Percentiles rank a stretch among this genome's conserved stretches.
Evolutionary conservation across 495 filamentous ascomycete genomes (phyloP).

Genomic region (Xylaria telfairii): DNA sequence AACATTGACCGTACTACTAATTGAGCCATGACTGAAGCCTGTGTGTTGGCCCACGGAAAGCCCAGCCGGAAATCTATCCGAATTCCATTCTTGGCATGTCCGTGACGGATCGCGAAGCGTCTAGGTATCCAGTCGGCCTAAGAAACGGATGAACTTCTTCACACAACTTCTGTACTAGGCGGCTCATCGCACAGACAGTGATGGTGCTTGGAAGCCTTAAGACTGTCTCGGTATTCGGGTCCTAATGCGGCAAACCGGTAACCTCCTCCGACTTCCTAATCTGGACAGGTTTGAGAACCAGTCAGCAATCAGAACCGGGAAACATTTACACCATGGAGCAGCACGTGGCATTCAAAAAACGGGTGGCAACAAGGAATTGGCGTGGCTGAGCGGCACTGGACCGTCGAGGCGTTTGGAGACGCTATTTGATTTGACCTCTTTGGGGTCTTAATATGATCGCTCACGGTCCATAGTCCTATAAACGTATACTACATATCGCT

Average conservation of each 20-base stretch:
- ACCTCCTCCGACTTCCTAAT: conserved; percentile 22
- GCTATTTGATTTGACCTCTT: conserved; percentile 4
- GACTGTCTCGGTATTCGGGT: conserved; percentile 1
- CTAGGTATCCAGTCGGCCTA: background rate
- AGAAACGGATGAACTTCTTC: background rate
- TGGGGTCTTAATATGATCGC: background rate
- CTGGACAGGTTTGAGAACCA: background rate
- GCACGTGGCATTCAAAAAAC: conserved; percentile 7
- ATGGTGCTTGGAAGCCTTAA: background rate
- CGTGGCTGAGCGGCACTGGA: conserved; percentile 2
- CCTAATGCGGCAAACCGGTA: conserved; percentile 8
- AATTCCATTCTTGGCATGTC: conserved; percentile 10
- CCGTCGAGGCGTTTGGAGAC: background rate
- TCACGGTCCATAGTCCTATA: background rate
- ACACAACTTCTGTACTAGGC: background rate
- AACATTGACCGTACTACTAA: background rate
- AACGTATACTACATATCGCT: background rate
- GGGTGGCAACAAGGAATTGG: background rate
- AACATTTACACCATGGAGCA: background rate
- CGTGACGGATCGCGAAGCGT: background rate
- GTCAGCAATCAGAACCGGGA: background rate
- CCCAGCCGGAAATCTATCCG: conserved; percentile 3
- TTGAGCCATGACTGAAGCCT: background rate
- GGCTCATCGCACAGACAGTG: background rate
- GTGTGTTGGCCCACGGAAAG: conserved; percentile 1